Conservation (phyloP, 345 rosid genomes). For the Physaria fendleri region DNA sequence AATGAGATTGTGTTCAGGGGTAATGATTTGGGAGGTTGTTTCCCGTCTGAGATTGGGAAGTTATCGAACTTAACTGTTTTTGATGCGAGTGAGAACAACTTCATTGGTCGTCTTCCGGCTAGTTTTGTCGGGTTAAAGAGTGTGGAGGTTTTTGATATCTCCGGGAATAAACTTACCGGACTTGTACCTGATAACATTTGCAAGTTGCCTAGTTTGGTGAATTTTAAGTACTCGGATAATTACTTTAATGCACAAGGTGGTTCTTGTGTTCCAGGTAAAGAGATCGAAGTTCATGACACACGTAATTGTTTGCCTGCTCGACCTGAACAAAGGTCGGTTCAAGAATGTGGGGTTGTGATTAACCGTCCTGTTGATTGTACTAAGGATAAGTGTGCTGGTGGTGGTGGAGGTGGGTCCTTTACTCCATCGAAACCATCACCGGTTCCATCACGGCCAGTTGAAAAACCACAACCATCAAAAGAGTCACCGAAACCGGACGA, state of each 20-base stretch:
- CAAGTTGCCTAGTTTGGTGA: constrained; percentile 44
- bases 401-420: constrained; percentile 5
- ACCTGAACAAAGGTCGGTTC: constrained; percentile 41
- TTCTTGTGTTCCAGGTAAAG: constrained; percentile 38
- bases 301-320: constrained; percentile 49
- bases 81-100: constrained; percentile 50
- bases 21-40: constrained; percentile 66
- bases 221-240: constrained; percentile 54
- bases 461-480: constrained; percentile 23
- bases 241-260: constrained; percentile 48
- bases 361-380: constrained; percentile 64
- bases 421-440: constrained; percentile 21
- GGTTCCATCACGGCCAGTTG: constrained; percentile 3
- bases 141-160: constrained; percentile 40
- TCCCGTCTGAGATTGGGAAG: constrained; percentile 57
- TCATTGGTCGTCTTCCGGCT: constrained; percentile 42
- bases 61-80: constrained; percentile 48
- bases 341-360: constrained; percentile 38
- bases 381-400: constrained; percentile 43
- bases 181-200: constrained; percentile 47
- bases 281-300: constrained; percentile 37
- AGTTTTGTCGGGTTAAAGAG: constrained; percentile 35
- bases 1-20: constrained; percentile 52
- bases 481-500: constrained; percentile 18
- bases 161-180: constrained; percentile 59